Evolutionary conservation across 192 early-diverging fungal genomes (phyloP), one percentile per base, ranked within the genome.

Genomic region (Rhizoclosmatium sp.): DNA sequence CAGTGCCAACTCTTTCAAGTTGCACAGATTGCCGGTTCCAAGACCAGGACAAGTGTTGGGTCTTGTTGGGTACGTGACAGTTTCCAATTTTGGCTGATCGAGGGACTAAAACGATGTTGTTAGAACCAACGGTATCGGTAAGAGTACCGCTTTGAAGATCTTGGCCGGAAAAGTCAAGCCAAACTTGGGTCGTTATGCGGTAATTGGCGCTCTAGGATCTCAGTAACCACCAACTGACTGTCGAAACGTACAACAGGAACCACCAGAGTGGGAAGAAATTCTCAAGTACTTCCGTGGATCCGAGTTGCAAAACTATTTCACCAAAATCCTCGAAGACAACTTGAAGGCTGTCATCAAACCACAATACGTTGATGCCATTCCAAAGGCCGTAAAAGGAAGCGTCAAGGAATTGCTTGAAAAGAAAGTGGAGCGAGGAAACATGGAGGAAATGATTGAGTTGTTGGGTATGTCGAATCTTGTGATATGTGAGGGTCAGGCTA

Each of bases 261-360:
- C 95, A 60, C 95, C 96, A 31, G 95, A 98, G 79, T 98, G 96
- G 96, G 91, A 97, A 82, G 96, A 97, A 81, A 96, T 99, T 75
- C 83, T 99, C 51, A 95, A 93, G 83, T 90, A 97, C 80, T 99
- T 99, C 90, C 94, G 97, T 75, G 97, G 97, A 69, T 94, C 92
- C 47, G 97, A 97, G 86, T 85, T 99, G 84, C 97, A 99, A 85
- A 99, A 98, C 91, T 99, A 96, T 89, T 99, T 99, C 81, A 98
- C 96, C 69, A 97, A 96, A 86, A 94, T 99, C 76, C 86, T 99
- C 39, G 94, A 99, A 87, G 97, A 99, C 78, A 94, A 97, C 87
- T 81, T 99, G 82, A 94, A 90, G 82, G 93, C 96, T 44, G 92
- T 97, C 69, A 96, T 94, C 82, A 99, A 99, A 87, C 95, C 96